A percentile compares a stretch with the other conserved stretches of the same genome.
Conservation (phyloP, 148 eudicot species). For the Rhododendron kiyosumense region DNA sequence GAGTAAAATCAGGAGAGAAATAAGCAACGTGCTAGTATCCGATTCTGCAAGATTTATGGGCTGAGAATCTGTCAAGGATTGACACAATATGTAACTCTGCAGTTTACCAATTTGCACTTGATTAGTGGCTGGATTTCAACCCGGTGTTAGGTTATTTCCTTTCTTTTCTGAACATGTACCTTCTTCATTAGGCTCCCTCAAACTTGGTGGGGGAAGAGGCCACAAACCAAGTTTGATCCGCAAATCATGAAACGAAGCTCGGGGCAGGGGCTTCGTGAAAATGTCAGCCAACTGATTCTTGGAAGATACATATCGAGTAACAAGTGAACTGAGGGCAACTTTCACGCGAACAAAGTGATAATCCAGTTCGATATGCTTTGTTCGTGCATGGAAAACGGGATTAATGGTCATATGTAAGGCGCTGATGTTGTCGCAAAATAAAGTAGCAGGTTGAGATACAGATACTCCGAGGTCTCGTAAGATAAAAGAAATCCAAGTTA, state of each 20-base stretch:
- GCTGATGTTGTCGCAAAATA: not conserved
- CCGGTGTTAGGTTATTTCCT: too few species aligned
- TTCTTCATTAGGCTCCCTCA: not conserved
- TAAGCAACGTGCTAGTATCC: too few species aligned
- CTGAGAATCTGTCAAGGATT: too few species aligned
- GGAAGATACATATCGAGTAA: too few species aligned
- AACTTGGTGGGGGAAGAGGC: not conserved
- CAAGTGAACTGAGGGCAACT: not conserved
- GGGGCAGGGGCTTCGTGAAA: not conserved
- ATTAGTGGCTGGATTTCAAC: too few species aligned
- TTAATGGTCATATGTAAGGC: too few species aligned
- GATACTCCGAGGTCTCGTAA: not conserved
- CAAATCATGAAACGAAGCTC: not conserved
- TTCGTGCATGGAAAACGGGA: not conserved
- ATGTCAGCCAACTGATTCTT: too few species aligned
- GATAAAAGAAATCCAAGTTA: not conserved
- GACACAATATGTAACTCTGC: too few species aligned
- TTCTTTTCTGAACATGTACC: not conserved
- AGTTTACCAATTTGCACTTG: too few species aligned
- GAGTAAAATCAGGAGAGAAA: too few species aligned
- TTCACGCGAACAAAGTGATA: not conserved
- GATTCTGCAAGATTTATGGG: too few species aligned
- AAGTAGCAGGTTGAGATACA: not conserved
- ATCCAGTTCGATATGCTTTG: not conserved
- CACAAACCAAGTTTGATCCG: not conserved